Evolutionary conservation across 805 yeast genomes (phyloP).

Genomic region (Cyberlindnera meyerae): DNA sequence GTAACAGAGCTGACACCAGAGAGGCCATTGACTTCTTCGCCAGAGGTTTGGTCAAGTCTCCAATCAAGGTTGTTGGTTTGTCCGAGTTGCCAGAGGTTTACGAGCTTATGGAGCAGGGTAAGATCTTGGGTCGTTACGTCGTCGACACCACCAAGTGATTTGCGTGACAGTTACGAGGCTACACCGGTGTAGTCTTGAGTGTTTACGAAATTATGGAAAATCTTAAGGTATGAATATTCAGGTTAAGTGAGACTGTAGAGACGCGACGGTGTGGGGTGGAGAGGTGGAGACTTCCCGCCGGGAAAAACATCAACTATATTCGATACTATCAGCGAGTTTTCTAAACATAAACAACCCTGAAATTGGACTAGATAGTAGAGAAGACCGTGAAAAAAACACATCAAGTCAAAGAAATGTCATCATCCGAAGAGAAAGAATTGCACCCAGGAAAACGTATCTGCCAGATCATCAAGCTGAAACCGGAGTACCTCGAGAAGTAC

Average conservation of each 20-base stretch:
- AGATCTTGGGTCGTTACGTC: slow-evolving; percentile 74
- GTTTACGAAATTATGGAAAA: not conserved
- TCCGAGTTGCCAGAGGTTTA: slow-evolving; percentile 67
- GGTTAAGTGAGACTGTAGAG: not conserved
- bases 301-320: too few species aligned
- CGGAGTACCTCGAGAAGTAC: slow-evolving; percentile 36
- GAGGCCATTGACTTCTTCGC: slow-evolving; percentile 74
- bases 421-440: slow-evolving; percentile 8
- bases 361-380: too few species aligned
- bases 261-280: too few species aligned
- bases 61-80: slow-evolving; percentile 71
- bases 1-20: slow-evolving; percentile 81
- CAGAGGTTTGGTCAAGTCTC: slow-evolving; percentile 67
- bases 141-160: slow-evolving; percentile 16
- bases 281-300: too few species aligned
- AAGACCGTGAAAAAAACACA: too few species aligned
- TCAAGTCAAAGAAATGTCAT: not conserved
- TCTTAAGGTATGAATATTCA: slow-evolving; percentile 2
- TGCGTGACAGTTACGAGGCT: not conserved
- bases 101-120: slow-evolving; percentile 76
- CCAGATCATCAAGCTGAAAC: slow-evolving; percentile 35
- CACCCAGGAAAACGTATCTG: slow-evolving; percentile 36
- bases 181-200: slow-evolving; percentile 4
- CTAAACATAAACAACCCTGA: too few species aligned
- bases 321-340: too few species aligned